Conservation (phyloP, 129 eudicot species). For the carrot (Daucus carota) region DNA sequence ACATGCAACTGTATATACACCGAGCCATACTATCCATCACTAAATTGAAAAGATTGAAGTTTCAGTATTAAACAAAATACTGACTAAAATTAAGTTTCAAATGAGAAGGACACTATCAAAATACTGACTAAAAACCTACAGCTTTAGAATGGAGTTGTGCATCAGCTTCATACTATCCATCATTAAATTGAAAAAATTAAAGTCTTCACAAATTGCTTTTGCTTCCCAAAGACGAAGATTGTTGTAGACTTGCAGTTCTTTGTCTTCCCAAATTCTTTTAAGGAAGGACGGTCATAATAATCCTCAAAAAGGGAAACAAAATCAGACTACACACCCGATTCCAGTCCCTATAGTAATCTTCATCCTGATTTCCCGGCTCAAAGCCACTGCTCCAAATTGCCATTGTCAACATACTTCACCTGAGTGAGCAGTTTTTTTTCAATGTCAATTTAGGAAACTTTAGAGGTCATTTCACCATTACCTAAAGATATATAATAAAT, state of each 20-base stretch:
- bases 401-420: conserved; percentile 89
- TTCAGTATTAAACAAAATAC: too few relatives aligned
- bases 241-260: conserved; percentile 84
- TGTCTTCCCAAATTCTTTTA: too few relatives aligned
- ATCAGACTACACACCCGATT: conserved; percentile 46
- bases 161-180: conserved; percentile 88
- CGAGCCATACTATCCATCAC: too few relatives aligned
- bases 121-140: conserved; percentile 23
- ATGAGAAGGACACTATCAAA: too few relatives aligned
- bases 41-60: too few relatives aligned
- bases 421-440: conserved; percentile 12
- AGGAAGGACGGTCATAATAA: not conserved
- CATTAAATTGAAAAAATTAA: conserved; percentile 87
- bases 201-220: conserved; percentile 74
- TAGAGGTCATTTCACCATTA: too few relatives aligned
- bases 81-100: too few relatives aligned
- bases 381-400: conserved; percentile 98
- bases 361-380: conserved; percentile 88
- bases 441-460: not conserved
- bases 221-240: conserved; percentile 99
- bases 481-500: too few relatives aligned
- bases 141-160: conserved; percentile 86
- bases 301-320: not conserved
- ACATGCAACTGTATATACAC: not conserved
- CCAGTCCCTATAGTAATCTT: conserved; percentile 89